These are phyloP conservation scores for Penicillium digitatum DNA, from an alignment of 2,329 filamentous ascomycete genomes.

Conservation along the genomic window DNA sequence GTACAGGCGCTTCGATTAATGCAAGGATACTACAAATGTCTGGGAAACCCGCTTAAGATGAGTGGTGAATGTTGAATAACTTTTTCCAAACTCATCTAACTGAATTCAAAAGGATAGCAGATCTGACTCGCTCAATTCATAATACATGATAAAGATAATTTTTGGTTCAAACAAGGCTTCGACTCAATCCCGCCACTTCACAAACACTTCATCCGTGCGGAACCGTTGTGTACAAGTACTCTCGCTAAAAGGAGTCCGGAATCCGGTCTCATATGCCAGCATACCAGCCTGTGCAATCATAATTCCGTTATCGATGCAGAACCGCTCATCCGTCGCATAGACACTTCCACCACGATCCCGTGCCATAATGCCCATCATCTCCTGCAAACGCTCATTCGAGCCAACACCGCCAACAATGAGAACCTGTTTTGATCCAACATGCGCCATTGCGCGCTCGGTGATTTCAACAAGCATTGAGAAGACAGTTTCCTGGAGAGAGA, in stretches of 20 bases:
- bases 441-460: conserved; percentile 96
- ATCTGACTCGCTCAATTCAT: conserved; percentile 14
- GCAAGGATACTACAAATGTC: neutral
- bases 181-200: conserved; percentile 65
- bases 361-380: conserved; percentile 99
- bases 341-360: conserved; percentile 81
- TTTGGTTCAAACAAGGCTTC: neutral
- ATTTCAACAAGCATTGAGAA: conserved; percentile 98
- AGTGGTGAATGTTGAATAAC: neutral
- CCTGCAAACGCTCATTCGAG: conserved; percentile 87
- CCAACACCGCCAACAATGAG: conserved; percentile 94
- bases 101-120: neutral
- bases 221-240: conserved; percentile 82
- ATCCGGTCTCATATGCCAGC: conserved; percentile 77
- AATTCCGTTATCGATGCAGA: conserved; percentile 98
- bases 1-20: conserved; percentile 6
- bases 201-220: conserved; percentile 74
- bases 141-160: conserved; percentile 18
- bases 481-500: conserved; percentile 90
- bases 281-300: conserved; percentile 98
- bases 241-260: conserved; percentile 70
- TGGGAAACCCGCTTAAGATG: neutral
- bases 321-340: conserved; percentile 92
- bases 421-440: conserved; percentile 86
- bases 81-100: neutral